Percentiles rank a stretch among this genome's conserved stretches.
These are phyloP conservation scores for Paramecium biaurelia DNA, from an alignment of 73 alveolate species.

Conservation along the genomic window DNA sequence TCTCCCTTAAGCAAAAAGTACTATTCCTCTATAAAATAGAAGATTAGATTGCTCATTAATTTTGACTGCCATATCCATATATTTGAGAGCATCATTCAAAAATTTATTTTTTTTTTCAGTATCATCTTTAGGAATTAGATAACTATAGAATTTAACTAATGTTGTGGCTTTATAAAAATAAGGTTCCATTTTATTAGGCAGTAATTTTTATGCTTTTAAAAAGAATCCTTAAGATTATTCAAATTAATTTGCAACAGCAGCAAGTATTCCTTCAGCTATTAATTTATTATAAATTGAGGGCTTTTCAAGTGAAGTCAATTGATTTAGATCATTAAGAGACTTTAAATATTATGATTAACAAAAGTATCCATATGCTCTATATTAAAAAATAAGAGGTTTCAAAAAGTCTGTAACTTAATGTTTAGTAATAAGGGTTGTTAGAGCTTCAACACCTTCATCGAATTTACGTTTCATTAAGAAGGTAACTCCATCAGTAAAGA, in stretches of 20 bases:
- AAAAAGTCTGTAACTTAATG: constrained; percentile 60
- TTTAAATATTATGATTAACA: constrained; percentile 74
- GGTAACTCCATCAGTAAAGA: constrained; percentile 83
- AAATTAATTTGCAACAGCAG: constrained; percentile 22
- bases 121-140: constrained; percentile 56
- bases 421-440: constrained; percentile 64
- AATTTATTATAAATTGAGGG: constrained; percentile 70
- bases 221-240: constrained; percentile 52
- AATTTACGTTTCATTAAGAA: constrained; percentile 82
- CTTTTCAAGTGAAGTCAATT: constrained; percentile 63
- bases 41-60: constrained; percentile 40
- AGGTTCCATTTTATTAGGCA: constrained; percentile 67
- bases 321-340: constrained; percentile 69
- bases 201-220: constrained; percentile 56
- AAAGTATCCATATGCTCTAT: constrained; percentile 87
- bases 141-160: constrained; percentile 50
- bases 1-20: not conserved
- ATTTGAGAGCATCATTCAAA: constrained; percentile 50
- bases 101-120: constrained; percentile 28
- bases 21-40: constrained; percentile 47
- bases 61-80: constrained; percentile 45
- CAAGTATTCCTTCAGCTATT: constrained; percentile 69
- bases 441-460: constrained; percentile 75
- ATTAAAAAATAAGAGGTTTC: constrained; percentile 69
- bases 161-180: constrained; percentile 61